phyloP scores from a whole-genome alignment of 352 stramenopile genomes.

The Phytophthora ramorum region DNA sequence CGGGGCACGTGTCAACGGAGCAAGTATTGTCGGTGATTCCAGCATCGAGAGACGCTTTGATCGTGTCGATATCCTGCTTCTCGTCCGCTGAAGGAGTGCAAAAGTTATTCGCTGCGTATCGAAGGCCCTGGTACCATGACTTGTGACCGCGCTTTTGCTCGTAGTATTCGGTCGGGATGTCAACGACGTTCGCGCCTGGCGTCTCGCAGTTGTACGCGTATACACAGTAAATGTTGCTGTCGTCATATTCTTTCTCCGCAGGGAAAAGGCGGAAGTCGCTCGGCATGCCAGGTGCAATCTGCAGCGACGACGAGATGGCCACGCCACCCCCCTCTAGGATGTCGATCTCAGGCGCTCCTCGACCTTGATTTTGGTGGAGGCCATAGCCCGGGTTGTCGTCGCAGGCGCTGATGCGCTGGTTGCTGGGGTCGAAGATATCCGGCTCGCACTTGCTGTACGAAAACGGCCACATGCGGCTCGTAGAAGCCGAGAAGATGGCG shows the following conservation, averaged over 20 bases:
- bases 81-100: slow-evolving; percentile 28
- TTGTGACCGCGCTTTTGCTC: slow-evolving; percentile 42
- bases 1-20: slow-evolving; percentile 40
- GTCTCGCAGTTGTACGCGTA: slow-evolving; percentile 57
- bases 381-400: slow-evolving; percentile 90
- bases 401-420: slow-evolving; percentile 80
- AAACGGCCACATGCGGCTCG: slow-evolving; percentile 94
- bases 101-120: slow-evolving; percentile 59
- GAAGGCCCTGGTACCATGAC: slow-evolving; percentile 60
- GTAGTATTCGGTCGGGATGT: slow-evolving; percentile 53
- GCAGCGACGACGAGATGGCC: slow-evolving; percentile 89
- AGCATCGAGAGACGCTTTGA: slow-evolving; percentile 34
- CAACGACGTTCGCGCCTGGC: slow-evolving; percentile 50
- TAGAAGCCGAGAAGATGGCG: no score
- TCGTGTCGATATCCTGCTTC: slow-evolving; percentile 30
- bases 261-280: slow-evolving; percentile 57
- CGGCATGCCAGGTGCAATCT: slow-evolving; percentile 84
- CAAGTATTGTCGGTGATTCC: slow-evolving; percentile 54
- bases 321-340: slow-evolving; percentile 89
- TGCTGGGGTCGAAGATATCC: slow-evolving; percentile 38
- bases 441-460: slow-evolving; percentile 91
- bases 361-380: slow-evolving; percentile 79
- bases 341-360: slow-evolving; percentile 95
- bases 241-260: slow-evolving; percentile 31
- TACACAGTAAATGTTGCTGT: slow-evolving; percentile 44